Evolutionary conservation across 352 stramenopile species (phyloP), one percentile per base, ranked within the genome.

Genomic region (Phytophthora parvispora): DNA sequence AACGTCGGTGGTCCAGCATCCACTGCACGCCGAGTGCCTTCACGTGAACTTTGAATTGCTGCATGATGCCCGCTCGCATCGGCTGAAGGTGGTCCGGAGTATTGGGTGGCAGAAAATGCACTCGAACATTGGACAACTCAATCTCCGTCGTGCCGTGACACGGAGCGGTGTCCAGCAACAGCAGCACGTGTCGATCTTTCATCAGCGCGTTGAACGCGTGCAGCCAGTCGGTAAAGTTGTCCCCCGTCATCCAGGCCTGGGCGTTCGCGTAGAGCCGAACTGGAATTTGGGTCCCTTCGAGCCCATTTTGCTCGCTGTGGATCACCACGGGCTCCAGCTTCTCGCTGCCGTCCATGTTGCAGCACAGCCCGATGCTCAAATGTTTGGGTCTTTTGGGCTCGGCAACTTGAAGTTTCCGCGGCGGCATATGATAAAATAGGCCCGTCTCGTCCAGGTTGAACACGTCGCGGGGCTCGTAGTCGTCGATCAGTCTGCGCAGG

Each of bases 331-430:
- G 58, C 29, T 64, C 50, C 3, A 67, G 42, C 45, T 73, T 73
- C 27, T 68, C 64, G 15, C 55, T 73, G 25, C 57, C 58, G 47
- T 67, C 58, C 58, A 73, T 67, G 32, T 73, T 73, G 65, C 57
- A 67, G 32, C 65, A 73, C 9, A 73, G 43, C 2, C 31, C 65
- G 36, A 73, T 36, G 7, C 24, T 59, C 18, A 64, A 10, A 12
- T 47, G 48, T 47, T 61, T 50, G 53, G 29, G 47, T 60, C 34
- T 63, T 67, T 67, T 60, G 38, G 32, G 58, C 58, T 29, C 31
- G 2, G 15, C 32, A 32, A 3, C 2, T 72, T 64, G 64, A 67
- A 43, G 42, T 68, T 59, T 53, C 6, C n/a, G 20, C 6, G 65
- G 65, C 6, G 5, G 6, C 58, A 67, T 63, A 16, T 67, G 65